Evolutionary conservation across 148 eudicot species (phyloP).

Genomic region (Vaccinium vitisidaea): DNA sequence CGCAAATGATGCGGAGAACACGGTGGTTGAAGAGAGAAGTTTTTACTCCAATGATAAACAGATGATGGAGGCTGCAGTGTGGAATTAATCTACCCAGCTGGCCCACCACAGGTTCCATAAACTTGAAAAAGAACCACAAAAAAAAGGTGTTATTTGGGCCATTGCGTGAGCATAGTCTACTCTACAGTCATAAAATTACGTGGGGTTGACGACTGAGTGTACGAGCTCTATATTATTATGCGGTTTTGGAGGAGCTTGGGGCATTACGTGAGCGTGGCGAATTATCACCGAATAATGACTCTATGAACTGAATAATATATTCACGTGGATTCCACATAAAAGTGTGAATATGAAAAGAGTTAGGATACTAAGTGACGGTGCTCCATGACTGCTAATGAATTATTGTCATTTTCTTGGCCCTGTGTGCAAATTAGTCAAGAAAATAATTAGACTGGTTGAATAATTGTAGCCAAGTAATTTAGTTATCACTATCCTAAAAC

Average conservation of each 20-base stretch:
- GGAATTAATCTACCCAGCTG: not conserved
- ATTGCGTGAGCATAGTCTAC: no score
- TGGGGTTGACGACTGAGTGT: no score
- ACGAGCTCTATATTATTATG: no score
- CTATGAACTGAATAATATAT: no score
- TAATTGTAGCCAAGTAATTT: not conserved
- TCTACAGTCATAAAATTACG: no score
- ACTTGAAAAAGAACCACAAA: no score
- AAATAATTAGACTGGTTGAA: not conserved
- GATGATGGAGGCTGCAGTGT: not conserved
- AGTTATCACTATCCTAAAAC: not conserved
- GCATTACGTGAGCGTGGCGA: no score
- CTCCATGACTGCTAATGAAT: not conserved
- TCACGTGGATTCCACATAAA: not conserved
- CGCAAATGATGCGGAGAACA: not conserved
- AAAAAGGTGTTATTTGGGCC: no score
- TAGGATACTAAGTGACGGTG: no score
- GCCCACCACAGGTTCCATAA: not conserved
- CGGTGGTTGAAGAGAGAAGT: slow-evolving; percentile 6
- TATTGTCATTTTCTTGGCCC: not conserved
- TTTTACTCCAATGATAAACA: not conserved
- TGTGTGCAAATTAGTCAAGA: not conserved
- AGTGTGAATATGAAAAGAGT: not conserved
- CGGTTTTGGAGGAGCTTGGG: no score
- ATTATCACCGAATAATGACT: no score